Conservation (phyloP, 305 asterid genomes). For the Fraxinus sp. region DNA sequence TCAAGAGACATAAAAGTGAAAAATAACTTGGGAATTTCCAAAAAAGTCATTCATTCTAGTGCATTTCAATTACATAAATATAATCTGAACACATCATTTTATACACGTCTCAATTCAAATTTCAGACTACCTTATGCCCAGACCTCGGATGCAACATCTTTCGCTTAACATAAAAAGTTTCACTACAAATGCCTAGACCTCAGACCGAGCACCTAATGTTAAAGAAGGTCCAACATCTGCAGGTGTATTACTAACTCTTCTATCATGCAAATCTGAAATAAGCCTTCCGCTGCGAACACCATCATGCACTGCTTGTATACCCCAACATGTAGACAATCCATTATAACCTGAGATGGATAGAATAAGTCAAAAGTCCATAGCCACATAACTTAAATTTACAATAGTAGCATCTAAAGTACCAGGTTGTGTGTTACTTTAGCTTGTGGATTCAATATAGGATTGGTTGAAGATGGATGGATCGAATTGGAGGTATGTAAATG, state of each 20-base stretch:
- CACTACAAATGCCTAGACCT: not conserved
- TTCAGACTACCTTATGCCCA: too few relatives aligned
- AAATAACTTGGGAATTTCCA: too few relatives aligned
- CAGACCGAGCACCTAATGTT: not conserved
- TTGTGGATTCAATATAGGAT: not conserved
- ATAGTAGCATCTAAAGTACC: too few relatives aligned
- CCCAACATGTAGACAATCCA: not conserved
- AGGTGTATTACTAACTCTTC: not conserved
- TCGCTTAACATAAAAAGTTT: too few relatives aligned
- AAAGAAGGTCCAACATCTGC: not conserved
- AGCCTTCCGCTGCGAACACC: not conserved
- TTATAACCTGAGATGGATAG: not conserved
- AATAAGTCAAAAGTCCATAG: not conserved
- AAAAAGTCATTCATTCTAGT: too few relatives aligned
- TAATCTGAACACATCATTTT: too few relatives aligned
- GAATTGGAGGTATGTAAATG: not conserved
- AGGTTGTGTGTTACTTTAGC: not conserved
- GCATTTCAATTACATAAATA: too few relatives aligned
- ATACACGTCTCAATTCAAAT: too few relatives aligned
- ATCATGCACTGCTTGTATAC: not conserved
- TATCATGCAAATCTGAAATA: not conserved
- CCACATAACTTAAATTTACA: too few relatives aligned
- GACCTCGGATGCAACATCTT: too few relatives aligned
- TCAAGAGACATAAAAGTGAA: too few relatives aligned
- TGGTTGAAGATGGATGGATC: not conserved